Percentiles rank a stretch among this genome's conserved stretches.
Evolutionary conservation across 768 basidiomycete genomes (phyloP).

Genomic region (Austroboletus festivus): DNA sequence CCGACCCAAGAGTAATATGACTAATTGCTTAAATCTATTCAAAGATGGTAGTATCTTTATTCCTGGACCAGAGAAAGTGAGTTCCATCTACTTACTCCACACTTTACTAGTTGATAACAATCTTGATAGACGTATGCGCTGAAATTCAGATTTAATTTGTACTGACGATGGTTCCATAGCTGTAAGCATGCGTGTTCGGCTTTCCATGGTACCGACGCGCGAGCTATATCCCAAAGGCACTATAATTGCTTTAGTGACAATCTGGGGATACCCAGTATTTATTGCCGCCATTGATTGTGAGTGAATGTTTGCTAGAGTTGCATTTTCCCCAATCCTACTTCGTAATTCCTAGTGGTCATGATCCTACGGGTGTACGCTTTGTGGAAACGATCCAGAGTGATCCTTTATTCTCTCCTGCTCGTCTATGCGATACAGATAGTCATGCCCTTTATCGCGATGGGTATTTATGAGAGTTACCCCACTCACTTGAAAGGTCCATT

Average conservation of each 20-base stretch:
- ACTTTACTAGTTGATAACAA: not conserved
- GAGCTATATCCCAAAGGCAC: not conserved
- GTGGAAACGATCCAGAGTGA: not conserved
- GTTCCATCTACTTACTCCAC: not conserved
- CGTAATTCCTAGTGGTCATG: not conserved
- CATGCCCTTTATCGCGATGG: not conserved
- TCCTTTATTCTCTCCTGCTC: not conserved
- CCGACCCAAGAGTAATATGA: too few relatives aligned
- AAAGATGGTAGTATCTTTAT: not conserved
- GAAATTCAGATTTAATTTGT: not conserved
- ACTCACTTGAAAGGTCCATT: not conserved
- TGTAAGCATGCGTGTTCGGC: not conserved
- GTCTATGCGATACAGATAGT: not conserved
- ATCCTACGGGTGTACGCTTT: not conserved
- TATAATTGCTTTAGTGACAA: not conserved
- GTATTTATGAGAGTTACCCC: not conserved
- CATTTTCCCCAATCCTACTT: not conserved
- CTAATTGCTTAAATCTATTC: not conserved
- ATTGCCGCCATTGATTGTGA: not conserved
- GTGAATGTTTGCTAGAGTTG: not conserved
- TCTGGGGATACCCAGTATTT: not conserved
- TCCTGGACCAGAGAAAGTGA: not conserved
- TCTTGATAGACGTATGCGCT: not conserved
- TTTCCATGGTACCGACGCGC: not conserved
- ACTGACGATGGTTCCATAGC: not conserved